Evolutionary conservation across 108 stramenopile genomes (phyloP), one percentile per base, ranked within the genome.

Genomic region (Pseudonitzschia pungens): DNA sequence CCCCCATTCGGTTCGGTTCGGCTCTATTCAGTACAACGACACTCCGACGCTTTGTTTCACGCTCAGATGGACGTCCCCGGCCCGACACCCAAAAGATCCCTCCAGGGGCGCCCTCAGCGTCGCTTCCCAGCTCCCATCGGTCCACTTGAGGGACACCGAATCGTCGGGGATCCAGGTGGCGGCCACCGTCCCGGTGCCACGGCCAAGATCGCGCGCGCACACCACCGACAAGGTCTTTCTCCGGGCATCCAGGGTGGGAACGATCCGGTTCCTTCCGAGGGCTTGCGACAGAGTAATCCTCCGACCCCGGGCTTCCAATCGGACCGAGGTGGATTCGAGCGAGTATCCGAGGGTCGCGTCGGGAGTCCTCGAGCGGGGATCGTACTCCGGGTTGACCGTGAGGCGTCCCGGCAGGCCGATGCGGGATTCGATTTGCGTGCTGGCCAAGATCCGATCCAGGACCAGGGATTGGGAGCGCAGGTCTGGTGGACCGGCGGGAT

Each of bases 61-160:
- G 44, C 70, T 77, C 6, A 87, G 73, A 18, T 83, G 74, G 57
- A 81, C 58, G 11, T 72, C 78, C 48, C 57, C 43, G 21, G 43
- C 70, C 44, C 72, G 65, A 36, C n/a, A 59, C 22, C 68, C 59
- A 55, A 55, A 51, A n/a, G 67, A 71, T 50, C 80, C 81, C 51
- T 84, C 78, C 60, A 84, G 50, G 6, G 87, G 87, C 11, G 84
- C 81, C 16, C 57, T 55, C 43, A 88, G 21, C 26, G 65, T 85
- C 9, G 87, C 84, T 29, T 75, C 69, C 75, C 81, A 88, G 12
- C 64, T 77, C 29, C 83, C 87, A 66, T 88, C 87, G 15, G 56
- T 31, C 82, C 82, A 88, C 44, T 81, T 62, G 29, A 88, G 41
- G 36, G 72, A 44, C 45, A 88, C 45, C 2, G 74, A 76, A 51